Evolutionary conservation across 1,284 basidiomycete species (phyloP), one percentile per base, ranked within the genome.

Genomic region (Sphagnurus paluster): DNA sequence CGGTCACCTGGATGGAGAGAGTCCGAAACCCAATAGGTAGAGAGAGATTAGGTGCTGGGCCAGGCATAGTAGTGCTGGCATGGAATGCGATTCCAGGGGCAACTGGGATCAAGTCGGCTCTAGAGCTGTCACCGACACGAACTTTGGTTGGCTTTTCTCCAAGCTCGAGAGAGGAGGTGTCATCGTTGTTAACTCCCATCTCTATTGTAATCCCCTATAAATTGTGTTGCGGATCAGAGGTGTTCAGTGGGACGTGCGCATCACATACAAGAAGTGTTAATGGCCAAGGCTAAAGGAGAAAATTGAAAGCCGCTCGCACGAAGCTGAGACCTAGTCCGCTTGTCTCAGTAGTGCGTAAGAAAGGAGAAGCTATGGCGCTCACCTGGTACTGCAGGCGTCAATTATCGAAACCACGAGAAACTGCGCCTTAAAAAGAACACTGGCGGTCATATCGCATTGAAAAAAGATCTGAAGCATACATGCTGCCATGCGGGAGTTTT

Each of bases 1-100:
- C 48, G n/a, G 50, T 55, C 13, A 55, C 48, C 11, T 55, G 54
- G 14, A 55, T 53, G 6, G 54, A 55, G 16, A 55, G 51, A 3
- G 54, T 55, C 16, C 52, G 54, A 26, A 55, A 55, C 9, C 49
- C 51, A 16, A 55, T 48, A n/a, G 20, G 53, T 43, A 17, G 52
- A 36, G 17, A 50, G 49, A 14, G 44, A 48, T 11, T 50, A 46
- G 16, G 21, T 16, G 20, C 29, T 34, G 30, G 5, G n/a, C n/a
- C n/a, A 3, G n/a, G 16, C 10, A n/a, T n/a, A n/a, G 38, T 17
- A 20, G 44, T 39, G 24, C 39, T 26, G 41, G 38, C 35, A 13
- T 52, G 46, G 24, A 32, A 48, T 7, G 39, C 35, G 16, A 45
- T 39, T 23, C 42, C 40, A 20, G 17, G 28, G 11, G 39, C 29